Evolutionary conservation across 2,329 filamentous ascomycete species (phyloP), one percentile per base, ranked within the genome.

Genomic region (Mycosphaerelloides madeirae): DNA sequence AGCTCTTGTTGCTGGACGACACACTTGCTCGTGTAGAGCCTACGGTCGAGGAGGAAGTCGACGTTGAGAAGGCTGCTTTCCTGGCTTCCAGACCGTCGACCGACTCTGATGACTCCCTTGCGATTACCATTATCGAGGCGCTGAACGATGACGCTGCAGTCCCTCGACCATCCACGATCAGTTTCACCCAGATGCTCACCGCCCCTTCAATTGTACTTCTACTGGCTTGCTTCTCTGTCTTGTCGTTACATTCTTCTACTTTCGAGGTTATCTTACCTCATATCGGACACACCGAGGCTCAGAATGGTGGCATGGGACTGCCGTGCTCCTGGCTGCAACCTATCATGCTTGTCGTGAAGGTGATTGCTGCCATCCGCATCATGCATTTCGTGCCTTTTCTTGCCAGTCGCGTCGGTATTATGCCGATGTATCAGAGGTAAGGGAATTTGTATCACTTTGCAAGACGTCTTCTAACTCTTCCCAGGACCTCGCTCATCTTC

Each of bases 231-330:
- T 73, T 72, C 50, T 76, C 72, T 20, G 73, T 74, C 29, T 73
- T 75, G 28, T 78, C 76, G n/a, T 75, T 74, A 56, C 78, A 77
- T 42, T 73, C 73, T 11, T 73, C 70, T 2, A 76, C 76, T 35
- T 80, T 73, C 46, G 70, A 74, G 44, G 65, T 70, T 16, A 61
- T 74, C 3, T 67, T 74, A 3, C 71, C 70, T 4, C 70, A 73
- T 49, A 64, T 74, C 22, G 69, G 69, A 6, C 71, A 73, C 56
- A 70, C 65, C 47, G 66, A 63, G 50, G 66, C 67, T 29, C 61
- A 67, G 33, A 61, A 69, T 37, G 69, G 68, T 37, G 71, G 70
- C 29, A 69, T 74, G 59, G 69, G 69, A 28, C 63, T 74, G 29
- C 63, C 70, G 8, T 74, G 71, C 60, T 62, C 65, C 14, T 70